Percentiles rank a stretch among this genome's conserved stretches.
These are phyloP conservation scores for Starmerella scarabaei DNA, from an alignment of 805 yeast species.

Conservation along the genomic window DNA sequence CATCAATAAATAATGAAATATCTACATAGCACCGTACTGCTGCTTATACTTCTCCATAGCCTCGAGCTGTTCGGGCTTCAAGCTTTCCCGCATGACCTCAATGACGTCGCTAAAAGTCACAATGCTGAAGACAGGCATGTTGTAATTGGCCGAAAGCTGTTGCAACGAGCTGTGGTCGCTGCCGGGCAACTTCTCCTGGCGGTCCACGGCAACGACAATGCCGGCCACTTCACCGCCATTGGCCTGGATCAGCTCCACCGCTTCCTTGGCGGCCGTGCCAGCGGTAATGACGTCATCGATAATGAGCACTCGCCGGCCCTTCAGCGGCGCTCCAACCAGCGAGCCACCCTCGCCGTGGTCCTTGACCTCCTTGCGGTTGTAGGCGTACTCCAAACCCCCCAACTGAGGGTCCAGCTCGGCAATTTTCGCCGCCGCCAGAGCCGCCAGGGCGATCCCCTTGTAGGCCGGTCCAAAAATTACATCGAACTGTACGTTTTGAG, in stretches of 20 bases:
- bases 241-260: conserved; percentile 58
- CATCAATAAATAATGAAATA: background rate
- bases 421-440: conserved; percentile 80
- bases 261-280: conserved; percentile 95
- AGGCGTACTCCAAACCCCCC: conserved; percentile 68
- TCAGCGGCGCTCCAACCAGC: conserved; percentile 72
- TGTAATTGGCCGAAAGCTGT: conserved; percentile 55
- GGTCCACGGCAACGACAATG: conserved; percentile 79
- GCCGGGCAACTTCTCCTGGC: conserved; percentile 73
- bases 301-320: conserved; percentile 61
- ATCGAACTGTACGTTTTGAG: conserved; percentile 72
- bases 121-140: conserved; percentile 74
- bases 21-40: conserved; percentile 22
- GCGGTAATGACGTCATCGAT: conserved; percentile 98
- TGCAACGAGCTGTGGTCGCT: conserved; percentile 69
- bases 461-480: conserved; percentile 95
- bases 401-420: conserved; percentile 69
- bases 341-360: conserved; percentile 98
- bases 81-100: conserved; percentile 34
- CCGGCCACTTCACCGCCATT: conserved; percentile 71
- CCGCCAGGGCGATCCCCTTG: conserved; percentile 92
- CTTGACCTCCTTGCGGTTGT: conserved; percentile 77
- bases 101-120: conserved; percentile 67
- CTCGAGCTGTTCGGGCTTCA: conserved; percentile 21
- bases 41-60: conserved; percentile 24